Evolutionary conservation across 2,329 filamentous ascomycete genomes (phyloP).

Genomic region (Nannizziopsis arthrosporioides): DNA sequence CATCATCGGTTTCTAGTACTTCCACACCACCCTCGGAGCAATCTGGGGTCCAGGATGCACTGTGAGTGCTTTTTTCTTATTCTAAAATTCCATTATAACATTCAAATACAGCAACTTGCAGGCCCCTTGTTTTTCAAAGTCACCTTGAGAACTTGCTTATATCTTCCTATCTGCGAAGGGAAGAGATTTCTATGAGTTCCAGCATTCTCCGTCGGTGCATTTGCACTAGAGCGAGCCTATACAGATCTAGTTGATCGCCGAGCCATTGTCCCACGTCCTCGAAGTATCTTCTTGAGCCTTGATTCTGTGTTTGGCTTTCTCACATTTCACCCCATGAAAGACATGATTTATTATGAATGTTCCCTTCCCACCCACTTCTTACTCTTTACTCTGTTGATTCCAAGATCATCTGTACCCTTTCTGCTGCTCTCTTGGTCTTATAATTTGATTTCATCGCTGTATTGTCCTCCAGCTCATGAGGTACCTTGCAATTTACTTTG

Average conservation of each 20-base stretch:
- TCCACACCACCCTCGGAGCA: constrained; percentile 43
- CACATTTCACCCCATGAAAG: background rate
- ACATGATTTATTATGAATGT: too few species aligned
- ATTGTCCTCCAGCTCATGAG: background rate
- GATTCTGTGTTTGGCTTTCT: background rate
- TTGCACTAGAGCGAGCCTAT: too few species aligned
- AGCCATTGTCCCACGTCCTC: background rate
- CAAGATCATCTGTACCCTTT: background rate
- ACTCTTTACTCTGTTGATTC: too few species aligned
- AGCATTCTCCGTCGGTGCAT: too few species aligned
- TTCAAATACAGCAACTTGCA: background rate
- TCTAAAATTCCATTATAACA: constrained; percentile 21
- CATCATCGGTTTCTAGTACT: constrained; percentile 38
- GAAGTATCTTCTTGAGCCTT: background rate
- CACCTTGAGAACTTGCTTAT: background rate
- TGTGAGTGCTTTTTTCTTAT: constrained; percentile 43
- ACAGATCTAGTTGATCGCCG: background rate
- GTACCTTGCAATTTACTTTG: background rate
- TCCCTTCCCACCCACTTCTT: too few species aligned
- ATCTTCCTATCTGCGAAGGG: too few species aligned
- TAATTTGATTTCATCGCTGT: background rate
- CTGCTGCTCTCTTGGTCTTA: background rate
- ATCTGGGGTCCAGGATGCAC: constrained; percentile 41
- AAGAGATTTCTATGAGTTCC: too few species aligned
- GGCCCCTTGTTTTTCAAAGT: background rate